phyloP scores from a whole-genome alignment of 2,329 filamentous ascomycete genomes.

The Claviceps digitariae region DNA sequence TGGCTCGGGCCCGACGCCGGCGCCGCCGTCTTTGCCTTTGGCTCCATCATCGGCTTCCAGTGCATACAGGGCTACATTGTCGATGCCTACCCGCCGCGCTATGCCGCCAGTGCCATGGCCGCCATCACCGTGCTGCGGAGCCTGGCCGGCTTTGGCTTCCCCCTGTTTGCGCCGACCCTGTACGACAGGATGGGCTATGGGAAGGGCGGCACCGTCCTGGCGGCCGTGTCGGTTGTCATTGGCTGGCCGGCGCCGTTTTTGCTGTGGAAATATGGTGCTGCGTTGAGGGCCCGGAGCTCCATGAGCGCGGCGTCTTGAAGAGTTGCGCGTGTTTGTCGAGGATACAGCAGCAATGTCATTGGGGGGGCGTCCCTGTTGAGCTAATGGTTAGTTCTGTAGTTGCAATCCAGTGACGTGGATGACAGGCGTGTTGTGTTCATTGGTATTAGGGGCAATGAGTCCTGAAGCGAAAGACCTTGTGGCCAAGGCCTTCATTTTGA shows the following conservation, averaged over 20 bases:
- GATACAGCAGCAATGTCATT: too few relatives aligned
- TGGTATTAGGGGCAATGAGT: too few relatives aligned
- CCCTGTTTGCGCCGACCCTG: conserved; percentile 34
- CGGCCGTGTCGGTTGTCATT: conserved; percentile 24
- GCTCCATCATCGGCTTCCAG: conserved; percentile 27
- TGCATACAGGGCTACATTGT: conserved; percentile 33
- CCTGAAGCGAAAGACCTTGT: too few relatives aligned
- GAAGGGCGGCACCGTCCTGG: conserved; percentile 29
- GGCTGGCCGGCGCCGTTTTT: conserved; percentile 1
- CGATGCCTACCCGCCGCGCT: conserved; percentile 31
- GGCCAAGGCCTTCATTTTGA: too few relatives aligned
- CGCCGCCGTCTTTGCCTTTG: conserved; percentile 23
- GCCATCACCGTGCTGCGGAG: conserved; percentile 31
- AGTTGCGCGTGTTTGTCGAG: background rate
- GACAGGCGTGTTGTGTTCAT: too few relatives aligned
- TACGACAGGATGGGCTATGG: conserved; percentile 29
- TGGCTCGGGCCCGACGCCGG: conserved; percentile 34
- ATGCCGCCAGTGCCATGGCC: conserved; percentile 31
- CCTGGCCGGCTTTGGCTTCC: conserved; percentile 37
- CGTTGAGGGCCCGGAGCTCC: background rate
- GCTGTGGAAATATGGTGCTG: conserved; percentile 1
- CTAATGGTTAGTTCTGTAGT: too few relatives aligned
- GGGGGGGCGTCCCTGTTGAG: too few relatives aligned
- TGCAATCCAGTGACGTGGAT: too few relatives aligned
- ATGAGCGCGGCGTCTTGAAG: background rate